phyloP scores from a whole-genome alignment of 1,284 basidiomycete genomes.

The Apiotrichum mycotoxinovorans region DNA sequence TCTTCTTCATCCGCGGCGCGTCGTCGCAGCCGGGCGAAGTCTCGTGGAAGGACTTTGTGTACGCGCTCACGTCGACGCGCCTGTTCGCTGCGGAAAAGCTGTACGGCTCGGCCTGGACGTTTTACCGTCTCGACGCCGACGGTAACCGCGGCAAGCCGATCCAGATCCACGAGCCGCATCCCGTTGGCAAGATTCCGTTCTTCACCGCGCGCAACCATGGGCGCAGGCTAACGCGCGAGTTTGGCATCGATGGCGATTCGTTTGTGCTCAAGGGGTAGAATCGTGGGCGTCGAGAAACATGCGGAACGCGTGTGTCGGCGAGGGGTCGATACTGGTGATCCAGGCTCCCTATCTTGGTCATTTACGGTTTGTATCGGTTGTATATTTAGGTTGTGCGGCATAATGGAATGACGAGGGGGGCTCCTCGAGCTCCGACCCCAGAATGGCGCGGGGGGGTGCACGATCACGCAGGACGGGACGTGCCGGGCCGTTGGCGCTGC shows the following conservation, averaged over 20 bases:
- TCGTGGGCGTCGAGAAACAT: no score
- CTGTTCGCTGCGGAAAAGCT: not conserved
- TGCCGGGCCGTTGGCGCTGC: no score
- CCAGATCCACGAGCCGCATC: constrained; percentile 6
- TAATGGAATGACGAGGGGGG: no score
- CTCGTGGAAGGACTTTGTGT: constrained; percentile 2
- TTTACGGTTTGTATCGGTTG: no score
- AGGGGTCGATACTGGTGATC: no score
- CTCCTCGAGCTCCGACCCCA: no score
- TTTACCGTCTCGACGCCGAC: not conserved
- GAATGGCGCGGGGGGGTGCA: no score
- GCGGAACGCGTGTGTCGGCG: no score
- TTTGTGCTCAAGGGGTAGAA: constrained; percentile 1
- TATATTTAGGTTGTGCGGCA: no score
- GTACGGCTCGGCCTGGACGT: constrained; percentile 9
- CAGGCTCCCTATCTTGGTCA: no score
- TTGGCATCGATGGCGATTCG: not conserved
- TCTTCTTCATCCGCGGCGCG: constrained; percentile 3
- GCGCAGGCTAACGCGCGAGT: not conserved
- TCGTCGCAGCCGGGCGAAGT: constrained; percentile 1
- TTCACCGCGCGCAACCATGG: not conserved
- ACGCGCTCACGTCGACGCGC: not conserved
- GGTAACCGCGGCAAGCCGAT: not conserved
- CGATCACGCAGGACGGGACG: no score
- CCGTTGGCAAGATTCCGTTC: not conserved